Evolutionary conservation across 305 asterid genomes (phyloP), one percentile per base, ranked within the genome.

Genomic region (Fraxinus xanthoxyloides): DNA sequence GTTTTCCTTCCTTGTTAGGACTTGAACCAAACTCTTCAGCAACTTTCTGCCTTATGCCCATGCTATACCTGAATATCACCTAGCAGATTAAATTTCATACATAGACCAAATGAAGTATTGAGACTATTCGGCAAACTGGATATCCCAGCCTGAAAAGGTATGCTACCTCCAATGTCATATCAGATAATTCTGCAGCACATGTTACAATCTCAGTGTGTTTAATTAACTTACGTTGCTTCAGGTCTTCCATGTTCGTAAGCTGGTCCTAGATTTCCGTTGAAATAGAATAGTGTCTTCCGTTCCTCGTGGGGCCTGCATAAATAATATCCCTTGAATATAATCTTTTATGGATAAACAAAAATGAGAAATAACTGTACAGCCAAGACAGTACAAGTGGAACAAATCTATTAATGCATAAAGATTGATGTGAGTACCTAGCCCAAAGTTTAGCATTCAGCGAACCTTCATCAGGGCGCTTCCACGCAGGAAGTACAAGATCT

Each of bases 1-100:
- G 95, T 84, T 92, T 87, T 76, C 99, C 98, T 87, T 91, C 84
- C 88, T 94, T 93, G 85, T 94, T 84, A 61, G 93, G 97, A 86
- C 85, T 88, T 12, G 99, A 96, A 72, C 98, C 99, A 70, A 92
- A 96, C 90, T 96, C 98, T 83, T 87, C 90, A 0, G 93, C 98
- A 83, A 96, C 92, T 88, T 93, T 96, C 88, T 96, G 99, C 87
- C 99, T 92, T 88, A 96, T 94, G 82, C 99, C 99, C 98, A 96
- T 96, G 92, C 99, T 96, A 89, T 96, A 96, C 87, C 99, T 96
- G 92, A 77, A 92, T 51, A 51, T 17, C 56, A 51, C 23, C 23
- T 51, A 17, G 23, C 61, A 6, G 7, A 51, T 51, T 7, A 70
- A 74, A 63, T 40, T 63, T n/a, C 7, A 51, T 51, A 51, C 17